Conservation (phyloP, 495 filamentous ascomycete species). For the Aspergillus panamensis region DNA sequence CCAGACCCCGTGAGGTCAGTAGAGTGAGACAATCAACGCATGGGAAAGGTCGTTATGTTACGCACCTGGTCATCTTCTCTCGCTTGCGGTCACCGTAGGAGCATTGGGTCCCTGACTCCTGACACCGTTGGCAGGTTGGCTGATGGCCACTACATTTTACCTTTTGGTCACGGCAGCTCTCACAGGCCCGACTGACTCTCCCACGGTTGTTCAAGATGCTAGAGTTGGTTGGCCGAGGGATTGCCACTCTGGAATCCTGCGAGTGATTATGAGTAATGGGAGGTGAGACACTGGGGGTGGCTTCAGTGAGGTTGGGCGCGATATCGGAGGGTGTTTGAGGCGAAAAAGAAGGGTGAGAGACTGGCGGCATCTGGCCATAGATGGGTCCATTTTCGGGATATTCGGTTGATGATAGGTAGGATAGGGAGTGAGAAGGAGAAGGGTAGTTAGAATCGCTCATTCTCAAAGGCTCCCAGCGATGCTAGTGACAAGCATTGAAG, state of each 20-base stretch:
- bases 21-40: background rate
- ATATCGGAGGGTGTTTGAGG: conserved; percentile 18
- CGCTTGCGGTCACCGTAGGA: conserved; percentile 57
- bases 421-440: conserved; percentile 21
- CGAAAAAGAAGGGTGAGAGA: conserved; percentile 17
- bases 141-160: conserved; percentile 59
- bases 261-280: conserved; percentile 20
- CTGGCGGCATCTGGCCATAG: conserved; percentile 22
- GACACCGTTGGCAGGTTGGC: conserved; percentile 56
- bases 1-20: conserved; percentile 20
- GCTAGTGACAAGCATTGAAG: background rate
- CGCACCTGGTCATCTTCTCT: conserved; percentile 55
- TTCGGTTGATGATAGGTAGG: conserved; percentile 22
- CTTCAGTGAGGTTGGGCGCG: conserved; percentile 18
- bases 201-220: conserved; percentile 32
- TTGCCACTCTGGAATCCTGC: conserved; percentile 36
- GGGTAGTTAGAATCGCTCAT: conserved; percentile 31
- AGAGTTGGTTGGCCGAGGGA: conserved; percentile 33
- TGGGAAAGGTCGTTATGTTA: background rate
- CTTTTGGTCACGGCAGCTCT: conserved; percentile 70
- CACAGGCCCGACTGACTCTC: conserved; percentile 58
- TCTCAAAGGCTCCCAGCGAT: conserved; percentile 13
- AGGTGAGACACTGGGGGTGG: conserved; percentile 11
- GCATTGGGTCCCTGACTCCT: conserved; percentile 48
- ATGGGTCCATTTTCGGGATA: conserved; percentile 22